phyloP scores from a whole-genome alignment of 768 basidiomycete species.

The Pleurotus ostreatus region DNA sequence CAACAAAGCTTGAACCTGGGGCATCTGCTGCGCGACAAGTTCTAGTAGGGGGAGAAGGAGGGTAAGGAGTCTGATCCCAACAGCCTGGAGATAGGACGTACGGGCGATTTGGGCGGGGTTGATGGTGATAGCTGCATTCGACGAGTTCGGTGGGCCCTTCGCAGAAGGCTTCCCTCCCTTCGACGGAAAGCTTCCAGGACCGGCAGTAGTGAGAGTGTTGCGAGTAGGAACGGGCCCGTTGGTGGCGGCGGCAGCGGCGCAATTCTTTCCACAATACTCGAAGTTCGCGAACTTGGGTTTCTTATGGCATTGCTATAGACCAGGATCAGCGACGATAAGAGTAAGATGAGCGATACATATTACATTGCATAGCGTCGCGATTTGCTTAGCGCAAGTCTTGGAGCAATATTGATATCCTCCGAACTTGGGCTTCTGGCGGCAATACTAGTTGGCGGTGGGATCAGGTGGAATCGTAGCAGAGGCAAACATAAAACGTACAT shows the following conservation, averaged over 20 bases:
- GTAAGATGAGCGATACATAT: slow-evolving; percentile 13
- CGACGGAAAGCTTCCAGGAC: background rate
- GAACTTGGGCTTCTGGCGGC: slow-evolving; percentile 46
- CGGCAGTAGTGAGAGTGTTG: background rate
- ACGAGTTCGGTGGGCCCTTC: background rate
- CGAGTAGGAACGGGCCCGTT: background rate
- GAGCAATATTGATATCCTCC: slow-evolving; percentile 44
- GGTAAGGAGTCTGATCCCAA: background rate
- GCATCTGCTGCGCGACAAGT: slow-evolving; percentile 43
- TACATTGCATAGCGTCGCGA: slow-evolving; percentile 41
- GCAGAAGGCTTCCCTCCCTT: slow-evolving; percentile 6
- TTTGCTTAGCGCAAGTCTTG: slow-evolving; percentile 50
- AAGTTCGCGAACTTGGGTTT: slow-evolving; percentile 57
- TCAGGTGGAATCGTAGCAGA: slow-evolving; percentile 7
- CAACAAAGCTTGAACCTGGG: slow-evolving; percentile 39
- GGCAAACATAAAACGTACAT: slow-evolving; percentile 24
- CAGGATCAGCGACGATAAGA: background rate
- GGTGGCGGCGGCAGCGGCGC: slow-evolving; percentile 45
- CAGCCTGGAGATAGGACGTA: background rate
- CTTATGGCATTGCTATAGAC: slow-evolving; percentile 46
- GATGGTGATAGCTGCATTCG: background rate
- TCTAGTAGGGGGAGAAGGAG: slow-evolving; percentile 21
- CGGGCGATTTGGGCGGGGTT: background rate
- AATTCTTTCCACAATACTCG: slow-evolving; percentile 64
- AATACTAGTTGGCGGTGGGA: slow-evolving; percentile 32